Conservation (phyloP, 257 asterid genomes). For the Henckelia pumila region DNA sequence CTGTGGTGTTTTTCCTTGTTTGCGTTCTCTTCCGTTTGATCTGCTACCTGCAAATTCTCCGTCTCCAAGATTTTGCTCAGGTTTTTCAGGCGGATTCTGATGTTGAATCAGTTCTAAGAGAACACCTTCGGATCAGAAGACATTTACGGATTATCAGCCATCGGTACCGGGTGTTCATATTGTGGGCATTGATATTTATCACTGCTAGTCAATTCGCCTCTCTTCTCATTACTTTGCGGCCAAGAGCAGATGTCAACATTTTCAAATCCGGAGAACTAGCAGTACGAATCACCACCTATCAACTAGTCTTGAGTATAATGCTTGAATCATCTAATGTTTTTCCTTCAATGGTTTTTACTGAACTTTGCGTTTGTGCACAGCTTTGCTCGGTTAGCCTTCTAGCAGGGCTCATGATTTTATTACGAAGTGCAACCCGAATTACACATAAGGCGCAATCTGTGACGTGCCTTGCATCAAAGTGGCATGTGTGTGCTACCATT, state of each 20-base stretch:
- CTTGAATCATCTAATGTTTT: neutral
- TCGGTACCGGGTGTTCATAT: slow-evolving; percentile 67
- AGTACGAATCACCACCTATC: slow-evolving; percentile 35
- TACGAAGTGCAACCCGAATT: slow-evolving; percentile 80
- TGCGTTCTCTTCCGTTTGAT: slow-evolving; percentile 85
- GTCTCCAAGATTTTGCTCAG: slow-evolving; percentile 73
- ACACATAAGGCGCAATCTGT: slow-evolving; percentile 94
- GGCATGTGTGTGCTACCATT: slow-evolving; percentile 90
- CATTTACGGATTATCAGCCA: slow-evolving; percentile 86
- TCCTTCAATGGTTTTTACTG: neutral
- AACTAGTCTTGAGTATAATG: neutral
- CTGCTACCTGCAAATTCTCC: slow-evolving; percentile 89
- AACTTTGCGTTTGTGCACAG: slow-evolving; percentile 35
- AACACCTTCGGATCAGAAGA: slow-evolving; percentile 84
- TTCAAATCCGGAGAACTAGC: slow-evolving; percentile 81
- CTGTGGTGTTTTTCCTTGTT: slow-evolving; percentile 78
- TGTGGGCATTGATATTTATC: slow-evolving; percentile 62
- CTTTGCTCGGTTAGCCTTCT: slow-evolving; percentile 83
- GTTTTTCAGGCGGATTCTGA: slow-evolving; percentile 68
- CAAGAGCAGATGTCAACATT: slow-evolving; percentile 53
- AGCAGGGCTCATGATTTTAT: slow-evolving; percentile 67
- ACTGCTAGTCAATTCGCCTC: slow-evolving; percentile 86
- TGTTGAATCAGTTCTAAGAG: slow-evolving; percentile 69
- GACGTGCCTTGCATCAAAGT: slow-evolving; percentile 91
- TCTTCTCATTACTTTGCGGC: slow-evolving; percentile 73